Percentiles rank a stretch among this genome's conserved stretches.
These are phyloP conservation scores for Paecilomyces sp. DNA, from an alignment of 2,329 filamentous ascomycete species.

Conservation along the genomic window DNA sequence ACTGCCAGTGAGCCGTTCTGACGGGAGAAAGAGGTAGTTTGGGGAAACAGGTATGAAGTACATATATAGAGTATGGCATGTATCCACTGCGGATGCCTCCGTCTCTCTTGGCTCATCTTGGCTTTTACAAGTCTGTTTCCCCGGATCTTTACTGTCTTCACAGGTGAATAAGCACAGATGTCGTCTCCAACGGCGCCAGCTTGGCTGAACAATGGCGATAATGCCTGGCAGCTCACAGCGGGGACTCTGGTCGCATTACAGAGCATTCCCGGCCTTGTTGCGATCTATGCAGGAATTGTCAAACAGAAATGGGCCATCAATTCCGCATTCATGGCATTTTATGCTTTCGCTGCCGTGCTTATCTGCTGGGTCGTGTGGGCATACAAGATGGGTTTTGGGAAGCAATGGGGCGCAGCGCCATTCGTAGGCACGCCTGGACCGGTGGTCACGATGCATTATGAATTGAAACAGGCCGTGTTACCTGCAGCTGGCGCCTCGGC, in stretches of 20 bases:
- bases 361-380: slow-evolving; percentile 46
- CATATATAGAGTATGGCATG: neutral
- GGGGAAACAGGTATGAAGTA: neutral
- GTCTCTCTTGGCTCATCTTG: neutral
- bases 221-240: slow-evolving; percentile 48
- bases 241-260: slow-evolving; percentile 44
- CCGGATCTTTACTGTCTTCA: neutral
- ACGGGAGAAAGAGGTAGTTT: neutral
- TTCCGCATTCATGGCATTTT: slow-evolving; percentile 46
- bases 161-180: neutral
- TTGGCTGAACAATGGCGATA: slow-evolving; percentile 41
- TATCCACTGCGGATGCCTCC: neutral
- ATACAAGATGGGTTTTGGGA: slow-evolving; percentile 44
- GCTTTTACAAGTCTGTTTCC: neutral
- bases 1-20: too few species aligned
- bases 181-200: neutral
- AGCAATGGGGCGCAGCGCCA: slow-evolving; percentile 38
- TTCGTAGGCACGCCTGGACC: slow-evolving; percentile 43
- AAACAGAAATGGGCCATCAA: slow-evolving; percentile 45
- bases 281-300: slow-evolving; percentile 44
- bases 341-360: slow-evolving; percentile 42
- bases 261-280: slow-evolving; percentile 43
- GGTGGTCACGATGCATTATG: slow-evolving; percentile 37
- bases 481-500: slow-evolving; percentile 36
- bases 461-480: slow-evolving; percentile 37